Evolutionary conservation across 192 early-diverging fungal genomes (phyloP), one percentile per base, ranked within the genome.

Genomic region (Helicostylum pulchrum): DNA sequence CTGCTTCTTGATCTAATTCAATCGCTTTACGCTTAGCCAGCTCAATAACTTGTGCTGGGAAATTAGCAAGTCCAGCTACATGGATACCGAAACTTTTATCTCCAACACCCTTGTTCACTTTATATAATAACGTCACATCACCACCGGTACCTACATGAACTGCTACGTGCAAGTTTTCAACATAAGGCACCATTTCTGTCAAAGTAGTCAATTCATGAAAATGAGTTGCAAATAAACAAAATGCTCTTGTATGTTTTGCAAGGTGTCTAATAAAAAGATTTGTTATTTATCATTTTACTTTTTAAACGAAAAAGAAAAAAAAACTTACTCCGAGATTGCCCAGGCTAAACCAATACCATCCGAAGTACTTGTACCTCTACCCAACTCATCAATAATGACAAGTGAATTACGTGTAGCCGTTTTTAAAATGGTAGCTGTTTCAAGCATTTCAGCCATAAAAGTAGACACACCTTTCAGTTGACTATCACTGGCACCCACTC

Each of bases 21-120:
- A 85, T 81, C 8, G 88, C 93, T 73, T 96, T 98, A 9, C 86
- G 76, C 66, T 89, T 93, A 17, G 95, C 92, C 45, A 98, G 76
- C 46, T 83, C 67, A 2, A 99, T 87, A 11, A 96, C 90, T 0
- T 83, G 77, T 8, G 85, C 80, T 0, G 97, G 95, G 61, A 99
- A 97, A 61, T 89, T 86, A 3, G 95, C 95, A 65, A 99, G 66
- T 68, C 95, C 91, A 0, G 97, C 97, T 19, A 99, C 97, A 71
- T 99, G 95, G 59, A 99, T 99, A 48, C 97, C 97, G 81, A 97
- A 99, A 64, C 92, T 94, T 71, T 99, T 92, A 72, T 97, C 95
- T 68, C 94, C 95, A 0, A 92, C 85, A 20, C 96, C 90, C 57
- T 90, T 83, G 15, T 80, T 80, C 7, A 99, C 92, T 71, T 90